Evolutionary conservation across 306 rosid species (phyloP).

Genomic region (Arachis hypogaea): DNA sequence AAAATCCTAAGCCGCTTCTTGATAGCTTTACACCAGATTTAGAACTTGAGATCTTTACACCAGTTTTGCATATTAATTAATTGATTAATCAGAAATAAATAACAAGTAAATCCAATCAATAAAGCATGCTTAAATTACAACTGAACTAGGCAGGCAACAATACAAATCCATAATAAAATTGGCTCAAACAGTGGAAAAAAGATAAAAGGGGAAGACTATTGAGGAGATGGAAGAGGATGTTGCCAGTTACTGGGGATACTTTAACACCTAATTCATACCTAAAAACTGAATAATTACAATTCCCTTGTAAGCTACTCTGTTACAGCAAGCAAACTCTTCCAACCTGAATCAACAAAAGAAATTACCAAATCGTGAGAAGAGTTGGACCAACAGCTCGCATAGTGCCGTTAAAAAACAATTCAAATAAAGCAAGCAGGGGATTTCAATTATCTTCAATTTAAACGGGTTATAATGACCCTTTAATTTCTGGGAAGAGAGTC

Average conservation of each 20-base stretch:
- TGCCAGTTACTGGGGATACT: not conserved
- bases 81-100: slow-evolving; percentile 3
- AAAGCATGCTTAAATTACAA: not conserved
- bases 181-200: slow-evolving; percentile 4
- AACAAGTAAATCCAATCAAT: not conserved
- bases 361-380: not conserved
- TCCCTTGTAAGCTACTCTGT: slow-evolving; percentile 35
- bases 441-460: not conserved
- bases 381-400: not conserved
- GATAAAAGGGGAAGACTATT: not conserved
- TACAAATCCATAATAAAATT: not conserved
- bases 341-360: slow-evolving; percentile 8
- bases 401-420: not conserved
- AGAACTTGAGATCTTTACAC: slow-evolving; percentile 1
- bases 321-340: slow-evolving; percentile 20
- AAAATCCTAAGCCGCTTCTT: not conserved
- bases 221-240: not conserved
- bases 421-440: not conserved
- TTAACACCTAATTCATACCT: slow-evolving; percentile 29
- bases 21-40: slow-evolving; percentile 5
- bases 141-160: slow-evolving; percentile 15
- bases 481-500: not conserved
- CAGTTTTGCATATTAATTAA: not conserved
- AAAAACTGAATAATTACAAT: slow-evolving; percentile 44
- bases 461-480: not conserved